Evolutionary conservation across 106 monocot species (phyloP).

Genomic region (Dendrobium huoshanense): DNA sequence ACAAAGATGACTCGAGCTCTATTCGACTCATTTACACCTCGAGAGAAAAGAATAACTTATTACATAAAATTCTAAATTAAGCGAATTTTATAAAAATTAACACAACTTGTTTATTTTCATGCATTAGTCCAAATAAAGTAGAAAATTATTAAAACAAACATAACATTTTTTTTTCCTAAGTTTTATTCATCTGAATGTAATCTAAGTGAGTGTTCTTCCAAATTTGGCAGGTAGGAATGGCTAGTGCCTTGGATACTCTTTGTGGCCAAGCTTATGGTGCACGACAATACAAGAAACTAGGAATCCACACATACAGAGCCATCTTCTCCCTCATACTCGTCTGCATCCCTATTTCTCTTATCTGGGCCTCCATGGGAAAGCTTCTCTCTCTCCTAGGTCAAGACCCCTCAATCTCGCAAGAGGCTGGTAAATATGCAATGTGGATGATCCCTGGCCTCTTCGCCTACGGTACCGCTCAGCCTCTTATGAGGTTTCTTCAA

Average conservation of each 20-base stretch:
- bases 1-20: too few relatives aligned
- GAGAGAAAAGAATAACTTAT: too few relatives aligned
- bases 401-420: constrained; percentile 44
- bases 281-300: constrained; percentile 48
- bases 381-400: constrained; percentile 46
- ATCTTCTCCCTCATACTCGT: constrained; percentile 44
- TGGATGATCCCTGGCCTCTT: constrained; percentile 52
- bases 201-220: too few relatives aligned
- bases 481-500: constrained; percentile 56
- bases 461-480: constrained; percentile 35
- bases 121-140: too few relatives aligned
- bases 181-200: too few relatives aligned
- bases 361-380: constrained; percentile 51
- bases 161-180: too few relatives aligned
- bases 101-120: too few relatives aligned
- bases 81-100: too few relatives aligned
- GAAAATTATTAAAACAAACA: too few relatives aligned
- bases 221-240: constrained; percentile 54
- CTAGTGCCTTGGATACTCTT: constrained; percentile 57
- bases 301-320: constrained; percentile 47
- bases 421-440: constrained; percentile 43
- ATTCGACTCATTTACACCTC: too few relatives aligned
- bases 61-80: too few relatives aligned
- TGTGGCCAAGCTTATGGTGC: constrained; percentile 72
- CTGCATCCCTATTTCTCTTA: constrained; percentile 41